Evolutionary conservation across 805 yeast genomes (phyloP).

Genomic region (Ogataea trehaloabstinens): DNA sequence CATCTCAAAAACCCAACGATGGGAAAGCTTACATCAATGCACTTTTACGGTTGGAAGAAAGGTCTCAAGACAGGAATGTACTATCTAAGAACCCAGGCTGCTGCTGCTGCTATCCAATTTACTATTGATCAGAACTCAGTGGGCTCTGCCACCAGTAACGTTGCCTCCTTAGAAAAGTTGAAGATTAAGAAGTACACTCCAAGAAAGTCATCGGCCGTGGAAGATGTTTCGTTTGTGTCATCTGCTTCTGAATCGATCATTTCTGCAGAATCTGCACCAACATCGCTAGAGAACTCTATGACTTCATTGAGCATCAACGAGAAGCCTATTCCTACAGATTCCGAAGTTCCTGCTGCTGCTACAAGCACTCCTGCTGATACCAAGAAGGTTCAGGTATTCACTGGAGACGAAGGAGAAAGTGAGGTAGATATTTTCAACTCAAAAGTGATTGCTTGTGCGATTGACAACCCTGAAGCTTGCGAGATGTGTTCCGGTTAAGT

Average conservation of each 20-base stretch:
- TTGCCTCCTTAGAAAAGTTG: constrained; percentile 30
- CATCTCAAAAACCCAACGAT: constrained; percentile 91
- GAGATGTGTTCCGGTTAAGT: constrained; percentile 96
- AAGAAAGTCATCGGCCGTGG: constrained; percentile 26
- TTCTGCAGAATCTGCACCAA: constrained; percentile 41
- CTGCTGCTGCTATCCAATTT: constrained; percentile 95
- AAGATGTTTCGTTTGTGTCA: constrained; percentile 28
- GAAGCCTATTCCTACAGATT: constrained; percentile 3
- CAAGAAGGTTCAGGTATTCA: constrained; percentile 12
- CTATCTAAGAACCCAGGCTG: constrained; percentile 96
- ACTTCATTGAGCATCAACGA: constrained; percentile 39
- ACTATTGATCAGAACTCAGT: constrained; percentile 60
- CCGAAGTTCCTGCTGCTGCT: constrained; percentile 5
- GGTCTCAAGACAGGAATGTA: constrained; percentile 99
- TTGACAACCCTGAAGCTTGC: constrained; percentile 95
- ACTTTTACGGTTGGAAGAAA: constrained; percentile 98
- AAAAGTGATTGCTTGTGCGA: constrained; percentile 94
- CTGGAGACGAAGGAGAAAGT: constrained; percentile 33
- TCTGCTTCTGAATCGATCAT: constrained; percentile 39
- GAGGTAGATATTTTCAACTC: constrained; percentile 88
- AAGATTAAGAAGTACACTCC: constrained; percentile 35
- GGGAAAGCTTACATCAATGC: constrained; percentile 98
- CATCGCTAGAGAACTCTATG: constrained; percentile 43
- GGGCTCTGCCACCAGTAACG: constrained; percentile 24
- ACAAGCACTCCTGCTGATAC: constrained; percentile 12